phyloP scores from a whole-genome alignment of 345 rosid species.

The Kandelia obovata region DNA sequence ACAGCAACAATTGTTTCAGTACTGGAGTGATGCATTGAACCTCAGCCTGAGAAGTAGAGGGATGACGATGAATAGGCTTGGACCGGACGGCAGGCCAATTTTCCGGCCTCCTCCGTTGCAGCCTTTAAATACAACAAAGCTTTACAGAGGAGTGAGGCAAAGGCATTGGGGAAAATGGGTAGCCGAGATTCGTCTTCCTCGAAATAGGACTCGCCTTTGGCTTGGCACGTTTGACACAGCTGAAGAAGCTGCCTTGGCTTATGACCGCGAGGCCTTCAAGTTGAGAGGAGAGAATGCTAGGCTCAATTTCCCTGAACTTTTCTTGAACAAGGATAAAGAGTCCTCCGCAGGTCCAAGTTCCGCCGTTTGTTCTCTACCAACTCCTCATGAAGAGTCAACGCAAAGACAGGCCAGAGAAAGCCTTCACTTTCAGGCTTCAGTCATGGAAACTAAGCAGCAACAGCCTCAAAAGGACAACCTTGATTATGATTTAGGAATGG shows the following conservation, averaged over 20 bases:
- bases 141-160: constrained; percentile 90
- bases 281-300: constrained; percentile 80
- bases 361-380: constrained; percentile 26
- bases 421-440: constrained; percentile 13
- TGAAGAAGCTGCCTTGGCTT: constrained; percentile 89
- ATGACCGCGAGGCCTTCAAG: constrained; percentile 85
- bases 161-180: constrained; percentile 99
- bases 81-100: constrained; percentile 55
- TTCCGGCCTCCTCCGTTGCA: constrained; percentile 46
- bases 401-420: constrained; percentile 26
- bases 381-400: constrained; percentile 20
- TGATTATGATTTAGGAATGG: constrained; percentile 37
- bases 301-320: constrained; percentile 85
- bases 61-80: constrained; percentile 68
- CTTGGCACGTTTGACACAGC: constrained; percentile 93
- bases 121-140: constrained; percentile 72
- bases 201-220: constrained; percentile 90
- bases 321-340: constrained; percentile 50
- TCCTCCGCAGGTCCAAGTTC: constrained; percentile 29
- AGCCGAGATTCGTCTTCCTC: constrained; percentile 93
- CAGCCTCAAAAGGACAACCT: constrained; percentile 29
- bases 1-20: constrained; percentile 52
- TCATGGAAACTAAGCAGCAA: constrained; percentile 11
- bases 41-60: constrained; percentile 74
- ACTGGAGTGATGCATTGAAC: constrained; percentile 59